Base-by-base conservation (phyloP, 1,139 yeast species). In the Suhomyces chickasaworum region DNA sequence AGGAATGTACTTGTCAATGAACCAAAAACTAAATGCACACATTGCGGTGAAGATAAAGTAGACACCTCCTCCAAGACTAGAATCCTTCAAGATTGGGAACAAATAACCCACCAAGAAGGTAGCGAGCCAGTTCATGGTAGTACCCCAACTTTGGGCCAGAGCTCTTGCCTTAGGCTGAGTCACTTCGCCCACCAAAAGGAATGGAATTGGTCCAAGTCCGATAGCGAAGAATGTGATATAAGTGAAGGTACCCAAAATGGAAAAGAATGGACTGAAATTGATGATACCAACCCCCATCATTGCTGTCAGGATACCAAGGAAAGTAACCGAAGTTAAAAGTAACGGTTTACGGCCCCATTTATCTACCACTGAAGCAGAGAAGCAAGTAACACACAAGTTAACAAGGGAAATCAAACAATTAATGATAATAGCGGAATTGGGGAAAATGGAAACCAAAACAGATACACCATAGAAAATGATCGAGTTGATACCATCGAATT, bases 181-280 rank as follows among this genome's bases (percentile, higher is more conserved):
- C 16, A 91, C 83, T 63, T 93, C 98, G 7, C 96, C 82, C n/a
- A 93, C 86, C 49, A 91, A 68, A 53, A 91, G 69, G 67, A 91
- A 91, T 29, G 99, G 98, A 43, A 93, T 89, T 12, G 99, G 98
- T 0, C 99, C 99, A 51, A 90, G 65, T 0, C 99, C 99, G 39
- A 86, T 69, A 0, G 97, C 98, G 69, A 91, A 93, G 35, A 89
- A 80, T 0, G 86, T 81, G 41, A 91, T 90, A 63, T 89, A 90
- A 1, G 79, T 64, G 47, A 88, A 80, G 0, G 91, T 84, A 2
- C 93, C 83, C 0, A 78, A 46, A 1, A 89, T 83, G 0, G 95
- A 78, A 13, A 87, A 53, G 0, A 73, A 27, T 0, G 89, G 72
- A 50, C 69, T 70, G 7, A 73, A 66, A 30, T 65, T 56, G 7